Conservation (phyloP, 306 rosid species). For the Oxytropis ochrocephala region DNA sequence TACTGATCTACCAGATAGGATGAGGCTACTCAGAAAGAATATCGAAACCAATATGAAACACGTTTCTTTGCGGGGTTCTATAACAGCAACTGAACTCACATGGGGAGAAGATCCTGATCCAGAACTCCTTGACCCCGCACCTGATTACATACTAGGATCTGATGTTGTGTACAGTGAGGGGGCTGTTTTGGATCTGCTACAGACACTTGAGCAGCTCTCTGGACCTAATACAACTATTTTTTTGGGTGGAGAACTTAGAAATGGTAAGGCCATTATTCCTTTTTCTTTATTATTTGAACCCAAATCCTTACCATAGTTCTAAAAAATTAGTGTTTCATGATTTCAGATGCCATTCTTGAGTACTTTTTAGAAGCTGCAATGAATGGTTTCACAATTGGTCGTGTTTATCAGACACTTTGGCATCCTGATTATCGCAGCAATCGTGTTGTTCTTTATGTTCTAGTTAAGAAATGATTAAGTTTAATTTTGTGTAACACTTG, state of each 20-base stretch:
- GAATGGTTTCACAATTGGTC: conserved; percentile 61
- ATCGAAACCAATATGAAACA: conserved; percentile 57
- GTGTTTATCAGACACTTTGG: conserved; percentile 70
- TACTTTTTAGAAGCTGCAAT: conserved; percentile 65
- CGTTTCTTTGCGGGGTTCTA: conserved; percentile 47
- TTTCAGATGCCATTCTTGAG: conserved; percentile 76
- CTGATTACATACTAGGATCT: conserved; percentile 70
- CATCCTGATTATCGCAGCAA: conserved; percentile 70
- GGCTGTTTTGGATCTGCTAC: conserved; percentile 65
- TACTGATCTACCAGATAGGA: conserved; percentile 75
- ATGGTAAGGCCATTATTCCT: conserved; percentile 34
- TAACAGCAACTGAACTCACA: conserved; percentile 48
- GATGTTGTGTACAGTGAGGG: conserved; percentile 78
- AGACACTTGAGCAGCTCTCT: conserved; percentile 57
- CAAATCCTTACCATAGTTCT: neutral
- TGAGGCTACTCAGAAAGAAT: conserved; percentile 65
- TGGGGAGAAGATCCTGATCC: conserved; percentile 80
- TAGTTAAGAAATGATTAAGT: conserved; percentile 46
- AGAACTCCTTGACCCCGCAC: conserved; percentile 44
- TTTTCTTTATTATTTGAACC: neutral
- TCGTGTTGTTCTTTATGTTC: conserved; percentile 66
- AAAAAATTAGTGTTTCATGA: conserved; percentile 4
- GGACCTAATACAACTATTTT: conserved; percentile 65
- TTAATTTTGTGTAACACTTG: neutral
- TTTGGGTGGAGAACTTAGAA: conserved; percentile 78